Evolutionary conservation across 371 early-diverging fungal genomes (phyloP), one percentile per base, ranked within the genome.

Genomic region (Zancudomyces culisetae): DNA sequence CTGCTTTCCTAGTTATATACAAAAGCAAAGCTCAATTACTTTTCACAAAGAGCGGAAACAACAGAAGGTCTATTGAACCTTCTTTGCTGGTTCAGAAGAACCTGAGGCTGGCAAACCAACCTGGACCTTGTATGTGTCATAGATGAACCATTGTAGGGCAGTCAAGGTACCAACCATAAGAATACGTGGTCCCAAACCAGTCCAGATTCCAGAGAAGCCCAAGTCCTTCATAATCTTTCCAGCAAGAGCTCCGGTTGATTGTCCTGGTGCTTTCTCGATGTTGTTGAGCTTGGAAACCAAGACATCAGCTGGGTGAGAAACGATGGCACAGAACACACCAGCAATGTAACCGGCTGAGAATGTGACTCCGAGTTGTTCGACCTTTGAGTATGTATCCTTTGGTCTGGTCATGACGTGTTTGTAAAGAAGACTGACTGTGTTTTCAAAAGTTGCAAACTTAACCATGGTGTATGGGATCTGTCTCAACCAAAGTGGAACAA

Each of bases 381-480:
- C 22, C 64, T 81, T 80, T 70, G 73, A 73, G 71, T 83, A 85
- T 55, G 78, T 64, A 42, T 72, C 64, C 63, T 83, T 83, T 60
- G 87, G 84, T 57, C 73, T 75, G 60, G 76, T 69, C 60, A 83
- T 68, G 39, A 76, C 60, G 52, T 78, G 63, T 60, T 71, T 70
- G 75, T 84, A 85, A 59, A 85, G 77, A 41, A 60, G 55, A 70
- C 83, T 79, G 48, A 78, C 81, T 23, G 78, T 79, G 53, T 68
- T 79, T 68, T 90, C 90, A 63, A 81, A 90, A 58, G 81, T 79
- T 59, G 81, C 87, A 66, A 92, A 94, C 75, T 92, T 92, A 65
- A 87, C 87, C 79, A 94, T 87, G 53, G 93, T 94, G 74, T 94
- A 94, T 39, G 91, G 91, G 50, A 91, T 77, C 70, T 90, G 90